Base-by-base conservation (phyloP, 495 filamentous ascomycete genomes). In the Saxophila tyrrhenica region DNA sequence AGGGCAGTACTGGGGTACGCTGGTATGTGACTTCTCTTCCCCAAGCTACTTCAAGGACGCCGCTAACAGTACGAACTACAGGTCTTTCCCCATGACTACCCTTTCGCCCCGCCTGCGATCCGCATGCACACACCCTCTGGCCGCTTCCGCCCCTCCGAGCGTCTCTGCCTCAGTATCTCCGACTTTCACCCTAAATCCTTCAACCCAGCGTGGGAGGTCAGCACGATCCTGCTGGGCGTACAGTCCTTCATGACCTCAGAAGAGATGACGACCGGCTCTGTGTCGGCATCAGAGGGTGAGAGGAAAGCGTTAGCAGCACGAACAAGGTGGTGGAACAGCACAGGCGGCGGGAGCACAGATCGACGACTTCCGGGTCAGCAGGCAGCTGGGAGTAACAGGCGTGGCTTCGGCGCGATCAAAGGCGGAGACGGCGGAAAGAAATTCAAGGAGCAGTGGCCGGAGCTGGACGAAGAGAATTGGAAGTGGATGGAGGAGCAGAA, bases 201-300 rank as follows among this genome's bases (percentile, higher is more conserved):
- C 77, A 98, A 98, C 65, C 92, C 92, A 10, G 90, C 92, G n/a
- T 98, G 92, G 92, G 89, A 94, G 61, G 92, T 97, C 11, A 88
- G 83, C 42, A 98, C 92, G 2, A 98, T 98, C 61, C 74, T 98
- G 19, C 95, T 95, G 56, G 92, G 92, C 39, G 75, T 98, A 17
- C 75, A 96, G 52, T 89, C 84, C 39, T 98, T 98, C 69, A 98
- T 98, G 92, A 97, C 91, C 2, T 87, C 85, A 56, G 91, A 98
- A 64, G 92, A 98, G 71, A 96, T 97, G 90, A 98, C 92, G 0
- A 97, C 94, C 0, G 92, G 92, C 2, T 87, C 82, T 39, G 80
- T 98, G n/a, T 81, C 81, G 32, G 87, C 83, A 7, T 80, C 80
- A 8, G 84, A 90, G 39, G 69, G 76, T 15, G 89, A 97, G 72